Conservation (phyloP, 2,329 filamentous ascomycete genomes). For the Cladophialophora immunda region DNA sequence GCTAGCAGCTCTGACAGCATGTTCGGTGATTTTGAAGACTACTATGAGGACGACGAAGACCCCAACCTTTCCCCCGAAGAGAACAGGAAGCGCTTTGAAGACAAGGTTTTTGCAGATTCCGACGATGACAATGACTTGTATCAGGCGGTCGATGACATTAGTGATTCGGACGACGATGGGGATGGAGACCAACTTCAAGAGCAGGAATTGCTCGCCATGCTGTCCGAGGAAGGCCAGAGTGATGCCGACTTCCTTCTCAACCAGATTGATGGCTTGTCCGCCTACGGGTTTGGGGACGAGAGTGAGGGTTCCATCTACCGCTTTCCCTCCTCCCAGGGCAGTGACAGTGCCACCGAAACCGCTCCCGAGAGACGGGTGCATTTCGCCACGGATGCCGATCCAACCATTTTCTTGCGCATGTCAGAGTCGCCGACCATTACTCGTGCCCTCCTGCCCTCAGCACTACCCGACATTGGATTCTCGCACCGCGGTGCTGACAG, state of each 20-base stretch:
- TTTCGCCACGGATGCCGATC: conserved; percentile 59
- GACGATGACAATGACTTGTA: conserved; percentile 59
- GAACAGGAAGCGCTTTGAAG: conserved; percentile 37
- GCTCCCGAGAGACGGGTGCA: conserved; percentile 70
- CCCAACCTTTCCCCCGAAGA: conserved; percentile 35
- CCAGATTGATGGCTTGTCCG: conserved; percentile 42
- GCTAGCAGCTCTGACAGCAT: conserved; percentile 36
- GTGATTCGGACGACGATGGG: conserved; percentile 81
- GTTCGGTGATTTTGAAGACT: conserved; percentile 33
- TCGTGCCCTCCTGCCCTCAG: conserved; percentile 40
- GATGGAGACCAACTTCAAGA: conserved; percentile 70
- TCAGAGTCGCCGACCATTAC: conserved; percentile 41
- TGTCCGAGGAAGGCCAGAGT: conserved; percentile 47
- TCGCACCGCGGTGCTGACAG: conserved; percentile 19
- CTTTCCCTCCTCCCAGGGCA: conserved; percentile 37
- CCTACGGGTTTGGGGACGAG: conserved; percentile 42
- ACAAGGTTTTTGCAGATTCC: conserved; percentile 40
- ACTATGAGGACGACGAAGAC: conserved; percentile 35
- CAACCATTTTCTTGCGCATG: conserved; percentile 30
- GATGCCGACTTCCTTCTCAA: conserved; percentile 39
- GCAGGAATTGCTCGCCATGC: conserved; percentile 37
- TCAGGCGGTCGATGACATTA: conserved; percentile 80
- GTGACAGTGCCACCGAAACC: conserved; percentile 49
- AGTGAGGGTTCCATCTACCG: conserved; percentile 46
- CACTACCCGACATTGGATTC: conserved; percentile 33